phyloP scores from a whole-genome alignment of 2,329 filamentous ascomycete species.

The Penicillium sp. region DNA sequence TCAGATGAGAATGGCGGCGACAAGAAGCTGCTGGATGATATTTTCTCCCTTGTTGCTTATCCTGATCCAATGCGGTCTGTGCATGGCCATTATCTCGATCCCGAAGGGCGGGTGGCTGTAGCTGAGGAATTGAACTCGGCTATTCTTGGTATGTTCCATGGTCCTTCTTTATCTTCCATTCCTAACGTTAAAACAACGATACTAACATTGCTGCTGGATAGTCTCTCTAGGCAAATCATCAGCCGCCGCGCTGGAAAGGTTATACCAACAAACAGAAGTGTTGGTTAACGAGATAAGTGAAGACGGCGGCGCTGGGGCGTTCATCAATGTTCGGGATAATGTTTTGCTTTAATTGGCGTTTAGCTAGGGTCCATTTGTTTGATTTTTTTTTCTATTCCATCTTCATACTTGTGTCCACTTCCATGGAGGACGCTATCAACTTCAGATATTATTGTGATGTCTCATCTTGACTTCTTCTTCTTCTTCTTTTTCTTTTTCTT shows the following conservation, averaged over 20 bases:
- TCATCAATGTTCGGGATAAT: constrained; percentile 68
- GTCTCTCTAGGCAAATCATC: constrained; percentile 89
- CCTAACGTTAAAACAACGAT: not conserved
- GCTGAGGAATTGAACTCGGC: constrained; percentile 93
- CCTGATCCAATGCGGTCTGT: constrained; percentile 73
- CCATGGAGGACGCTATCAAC: not conserved
- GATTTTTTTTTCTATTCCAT: not conserved
- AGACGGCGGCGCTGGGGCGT: constrained; percentile 76
- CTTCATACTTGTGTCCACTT: not conserved
- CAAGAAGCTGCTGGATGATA: constrained; percentile 72
- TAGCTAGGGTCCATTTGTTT: not conserved
- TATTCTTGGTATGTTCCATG: constrained; percentile 68
- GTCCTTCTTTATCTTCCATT: not conserved
- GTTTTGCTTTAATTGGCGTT: constrained; percentile 35
- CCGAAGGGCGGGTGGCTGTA: constrained; percentile 70
- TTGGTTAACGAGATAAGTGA: constrained; percentile 79
- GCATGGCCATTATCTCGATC: constrained; percentile 75
- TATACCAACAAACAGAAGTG: constrained; percentile 83
- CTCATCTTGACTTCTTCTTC: not conserved
- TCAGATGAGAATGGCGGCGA: constrained; percentile 69
- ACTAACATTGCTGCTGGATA: constrained; percentile 38
- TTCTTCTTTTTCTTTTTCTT: not conserved
- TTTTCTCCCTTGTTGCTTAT: constrained; percentile 87
- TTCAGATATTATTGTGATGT: not conserved
- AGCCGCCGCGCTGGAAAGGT: constrained; percentile 75